Evolutionary conservation across 2,329 filamentous ascomycete genomes (phyloP).

Genomic region (Exophiala phaeomuriformis): DNA sequence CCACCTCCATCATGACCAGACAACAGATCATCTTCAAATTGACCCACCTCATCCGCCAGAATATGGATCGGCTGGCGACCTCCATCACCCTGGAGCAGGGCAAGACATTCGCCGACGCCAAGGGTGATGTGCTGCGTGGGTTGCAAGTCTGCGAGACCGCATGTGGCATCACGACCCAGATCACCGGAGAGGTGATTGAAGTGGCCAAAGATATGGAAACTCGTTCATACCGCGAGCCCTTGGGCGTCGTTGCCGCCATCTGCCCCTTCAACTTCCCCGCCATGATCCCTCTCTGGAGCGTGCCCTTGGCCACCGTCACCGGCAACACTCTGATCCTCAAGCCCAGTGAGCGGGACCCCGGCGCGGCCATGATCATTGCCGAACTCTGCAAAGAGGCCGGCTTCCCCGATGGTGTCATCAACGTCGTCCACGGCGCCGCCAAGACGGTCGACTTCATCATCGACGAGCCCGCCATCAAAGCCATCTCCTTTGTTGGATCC

Average conservation of each 20-base stretch:
- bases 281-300: slow-evolving; percentile 64
- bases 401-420: slow-evolving; percentile 59
- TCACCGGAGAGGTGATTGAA: slow-evolving; percentile 60
- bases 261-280: slow-evolving; percentile 65
- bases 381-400: slow-evolving; percentile 58
- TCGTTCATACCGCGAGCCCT: slow-evolving; percentile 56
- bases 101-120: slow-evolving; percentile 62
- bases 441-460: slow-evolving; percentile 63
- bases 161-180: slow-evolving; percentile 59
- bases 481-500: slow-evolving; percentile 60
- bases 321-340: slow-evolving; percentile 60
- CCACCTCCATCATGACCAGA: slow-evolving; percentile 51
- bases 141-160: slow-evolving; percentile 61
- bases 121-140: slow-evolving; percentile 58
- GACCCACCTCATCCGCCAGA: slow-evolving; percentile 53
- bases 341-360: slow-evolving; percentile 59
- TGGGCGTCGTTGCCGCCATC: slow-evolving; percentile 59
- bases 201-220: slow-evolving; percentile 67
- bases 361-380: slow-evolving; percentile 59
- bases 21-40: slow-evolving; percentile 64
- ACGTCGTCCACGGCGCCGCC: slow-evolving; percentile 58
- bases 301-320: slow-evolving; percentile 57
- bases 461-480: slow-evolving; percentile 61
- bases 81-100: slow-evolving; percentile 62
- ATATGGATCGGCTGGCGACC: slow-evolving; percentile 59